phyloP scores from a whole-genome alignment of 1,284 basidiomycete genomes.

The Cryptococcus sp. region DNA sequence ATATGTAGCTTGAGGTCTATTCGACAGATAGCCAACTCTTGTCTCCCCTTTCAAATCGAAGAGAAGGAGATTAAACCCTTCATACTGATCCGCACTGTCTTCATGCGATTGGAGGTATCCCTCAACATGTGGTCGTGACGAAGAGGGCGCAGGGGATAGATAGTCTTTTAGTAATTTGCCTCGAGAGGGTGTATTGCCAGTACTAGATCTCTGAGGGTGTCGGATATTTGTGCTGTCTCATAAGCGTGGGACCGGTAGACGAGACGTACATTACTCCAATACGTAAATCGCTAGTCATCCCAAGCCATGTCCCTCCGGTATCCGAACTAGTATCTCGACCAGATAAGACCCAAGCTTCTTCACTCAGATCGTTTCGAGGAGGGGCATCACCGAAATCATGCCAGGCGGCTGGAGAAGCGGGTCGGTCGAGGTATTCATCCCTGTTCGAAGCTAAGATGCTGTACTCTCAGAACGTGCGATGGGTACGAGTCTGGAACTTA shows the following conservation, averaged over 20 bases:
- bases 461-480: not conserved
- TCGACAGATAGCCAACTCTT: conserved; percentile 33
- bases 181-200: not conserved
- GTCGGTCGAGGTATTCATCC: conserved; percentile 43
- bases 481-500: conserved; percentile 12
- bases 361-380: not conserved
- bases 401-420: conserved; percentile 38
- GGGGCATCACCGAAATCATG: conserved; percentile 31
- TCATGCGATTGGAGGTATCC: conserved; percentile 20
- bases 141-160: not conserved
- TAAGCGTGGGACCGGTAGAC: not conserved
- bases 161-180: not conserved
- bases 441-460: conserved; percentile 43
- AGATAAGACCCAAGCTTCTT: conserved; percentile 23
- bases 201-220: conserved; percentile 8
- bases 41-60: conserved; percentile 24
- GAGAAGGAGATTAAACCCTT: conserved; percentile 46
- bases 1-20: conserved; percentile 25
- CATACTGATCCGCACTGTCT: conserved; percentile 22
- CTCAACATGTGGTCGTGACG: conserved; percentile 3
- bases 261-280: conserved; percentile 38
- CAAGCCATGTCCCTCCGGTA: conserved; percentile 40
- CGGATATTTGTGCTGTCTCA: conserved; percentile 41
- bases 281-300: conserved; percentile 35
- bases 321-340: conserved; percentile 30